Base-by-base conservation (phyloP, 257 asterid genomes). In the Nicotiana noctiflora region DNA sequence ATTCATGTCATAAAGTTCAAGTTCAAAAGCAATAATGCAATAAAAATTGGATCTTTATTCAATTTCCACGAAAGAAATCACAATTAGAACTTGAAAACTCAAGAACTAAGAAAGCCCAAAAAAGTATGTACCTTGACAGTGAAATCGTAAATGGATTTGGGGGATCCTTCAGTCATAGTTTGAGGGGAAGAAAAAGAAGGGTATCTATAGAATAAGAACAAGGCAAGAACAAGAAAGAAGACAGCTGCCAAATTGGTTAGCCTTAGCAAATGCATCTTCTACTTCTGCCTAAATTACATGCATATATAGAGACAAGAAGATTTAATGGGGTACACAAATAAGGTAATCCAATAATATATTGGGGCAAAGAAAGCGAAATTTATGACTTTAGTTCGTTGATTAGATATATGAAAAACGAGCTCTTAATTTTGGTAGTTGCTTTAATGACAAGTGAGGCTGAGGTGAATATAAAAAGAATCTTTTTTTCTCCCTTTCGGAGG, bases 191-290 rank as follows among this genome's bases (percentile, higher is more conserved):
- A 27, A 53, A 68, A 63, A 27, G 84, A 83, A 31, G 83, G 87
- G 81, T 82, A 57, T 31, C 79, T 82, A 75, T 75, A 80, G 70
- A 85, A 74, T 67, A 86, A 62, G 72, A 82, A 86, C 89, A 80
- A 89, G 88, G 66, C 63, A 86, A 62, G 72, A 82, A 86, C 89
- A 80, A 89, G 88, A 83, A 85, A 84, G 23, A 89, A 59, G 74
- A 89, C 83, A 83, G 94, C 84, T 49, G 83, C 88, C 86, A 85
- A 88, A 65, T 88, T 87, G 80, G 75, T 80, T 1, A 86, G 81
- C 31, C 82, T 88, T 77, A 46, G 66, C 31, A 29, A 29, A 29
- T 29, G 31, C 25, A 90, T 89, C 23, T 29, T 85, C 49, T 19
- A 12, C 8, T 12, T 57, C 21, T 21, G 3, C 11, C 7, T 6